Conservation (phyloP, 75 land plant genomes). For the Pinus taeda region DNA sequence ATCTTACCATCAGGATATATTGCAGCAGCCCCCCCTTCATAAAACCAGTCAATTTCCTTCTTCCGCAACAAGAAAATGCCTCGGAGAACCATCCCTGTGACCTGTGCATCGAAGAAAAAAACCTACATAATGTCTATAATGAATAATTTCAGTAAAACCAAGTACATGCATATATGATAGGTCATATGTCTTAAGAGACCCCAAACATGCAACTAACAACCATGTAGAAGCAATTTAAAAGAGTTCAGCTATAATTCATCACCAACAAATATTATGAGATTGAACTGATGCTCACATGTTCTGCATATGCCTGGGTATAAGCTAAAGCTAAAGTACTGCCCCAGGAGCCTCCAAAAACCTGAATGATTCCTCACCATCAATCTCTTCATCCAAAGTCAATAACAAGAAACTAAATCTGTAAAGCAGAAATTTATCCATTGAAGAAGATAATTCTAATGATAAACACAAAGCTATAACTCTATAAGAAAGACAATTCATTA, state of each 20-base stretch:
- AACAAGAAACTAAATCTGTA: background rate
- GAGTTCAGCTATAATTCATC: background rate
- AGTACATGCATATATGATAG: background rate
- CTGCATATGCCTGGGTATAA: conserved; percentile 34
- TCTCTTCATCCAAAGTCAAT: background rate
- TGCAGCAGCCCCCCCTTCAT: conserved; percentile 87
- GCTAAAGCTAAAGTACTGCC: conserved; percentile 55
- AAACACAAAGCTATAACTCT: background rate
- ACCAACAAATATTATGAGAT: background rate
- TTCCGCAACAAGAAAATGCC: conserved; percentile 93
- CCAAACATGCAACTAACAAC: too few relatives aligned
- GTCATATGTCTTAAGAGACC: background rate
- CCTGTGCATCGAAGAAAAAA: conserved; percentile 22
- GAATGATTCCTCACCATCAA: conserved; percentile 6
- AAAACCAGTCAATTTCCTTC: conserved; percentile 98
- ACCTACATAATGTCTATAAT: background rate
- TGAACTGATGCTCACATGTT: conserved; percentile 15
- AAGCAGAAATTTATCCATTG: background rate
- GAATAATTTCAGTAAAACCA: background rate
- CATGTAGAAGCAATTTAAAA: background rate
- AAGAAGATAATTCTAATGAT: background rate
- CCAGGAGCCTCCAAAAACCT: conserved; percentile 60
- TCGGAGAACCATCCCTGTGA: conserved; percentile 83
- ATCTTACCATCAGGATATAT: conserved; percentile 73
- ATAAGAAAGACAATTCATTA: background rate